Base-by-base conservation (phyloP, 2,329 filamentous ascomycete species). In the Tricladium varicosporioides region DNA sequence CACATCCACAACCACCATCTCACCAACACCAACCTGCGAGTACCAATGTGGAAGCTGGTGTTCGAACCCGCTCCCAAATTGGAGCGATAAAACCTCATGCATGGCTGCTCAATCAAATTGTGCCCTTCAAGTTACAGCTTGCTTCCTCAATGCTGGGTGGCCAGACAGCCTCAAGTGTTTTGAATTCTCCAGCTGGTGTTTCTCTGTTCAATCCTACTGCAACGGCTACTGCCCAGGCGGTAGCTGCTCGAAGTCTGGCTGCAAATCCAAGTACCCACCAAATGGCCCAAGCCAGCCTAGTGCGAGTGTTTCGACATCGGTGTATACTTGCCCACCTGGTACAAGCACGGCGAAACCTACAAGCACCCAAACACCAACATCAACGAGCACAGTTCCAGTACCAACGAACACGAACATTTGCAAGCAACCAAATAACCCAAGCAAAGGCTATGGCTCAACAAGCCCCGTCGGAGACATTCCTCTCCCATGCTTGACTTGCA, bases 391-490 rank as follows among this genome's bases (percentile, higher is more conserved):
- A 52, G 70, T 71, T 44, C 77, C 80, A 1, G 69, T 76, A 33
- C 75, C 78, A 1, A 80, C 78, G 55, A 77, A 78, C 63, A 59
- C 55, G 16, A 67, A 67, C 44, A 76, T 83, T 65, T 83, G 80
- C 75, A 72, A 68, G 36, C 79, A 83, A 70, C 77, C 80, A n/a
- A 70, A 72, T 52, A 79, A 73, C 72, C 80, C 82, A 63, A 79
- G 80, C 68, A 82, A 80, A 63, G 85, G 84, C 52, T 93, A 92
- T 67, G 84, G 82, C 1, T 85, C 87, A 1, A 82, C 86, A 36
- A 85, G 75, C 51, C 75, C 78, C 2, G 78, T 82, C 14, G 81
- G 79, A 49, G 75, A 73, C 58, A 81, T 84, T 53, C 70, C 73
- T 18, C 70, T 83, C 52, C 81, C 80, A 47, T 69, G 80, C 54